Percentiles rank a stretch among this genome's conserved stretches.
These are phyloP conservation scores for Ganoderma leucocontextum DNA, from an alignment of 1,284 basidiomycete species.

Conservation along the genomic window DNA sequence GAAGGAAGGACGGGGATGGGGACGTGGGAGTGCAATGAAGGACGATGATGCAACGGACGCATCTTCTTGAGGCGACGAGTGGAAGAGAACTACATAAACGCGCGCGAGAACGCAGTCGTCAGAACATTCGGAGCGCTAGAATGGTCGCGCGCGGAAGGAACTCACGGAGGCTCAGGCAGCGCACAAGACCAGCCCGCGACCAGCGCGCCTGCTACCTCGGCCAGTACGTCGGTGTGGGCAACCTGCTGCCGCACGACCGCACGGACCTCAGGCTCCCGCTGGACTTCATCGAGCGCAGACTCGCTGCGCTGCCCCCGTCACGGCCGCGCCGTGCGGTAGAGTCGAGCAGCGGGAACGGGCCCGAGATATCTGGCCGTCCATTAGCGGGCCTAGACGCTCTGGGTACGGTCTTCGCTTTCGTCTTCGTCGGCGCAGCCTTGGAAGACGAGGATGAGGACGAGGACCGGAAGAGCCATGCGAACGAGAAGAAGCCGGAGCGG, in stretches of 20 bases:
- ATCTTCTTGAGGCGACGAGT: background rate
- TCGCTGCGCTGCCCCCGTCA: slow-evolving; percentile 29
- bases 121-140: background rate
- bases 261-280: slow-evolving; percentile 38
- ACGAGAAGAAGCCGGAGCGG: slow-evolving; percentile 34
- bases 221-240: slow-evolving; percentile 43
- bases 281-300: slow-evolving; percentile 40
- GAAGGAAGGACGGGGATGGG: background rate
- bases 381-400: background rate
- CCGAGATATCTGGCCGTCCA: slow-evolving; percentile 44
- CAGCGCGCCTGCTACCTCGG: slow-evolving; percentile 30
- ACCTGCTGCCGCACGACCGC: slow-evolving; percentile 41
- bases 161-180: slow-evolving; percentile 7
- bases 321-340: slow-evolving; percentile 32
- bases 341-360: slow-evolving; percentile 46
- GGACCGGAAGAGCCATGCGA: slow-evolving; percentile 35
- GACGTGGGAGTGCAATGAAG: background rate
- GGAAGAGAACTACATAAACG: background rate
- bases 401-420: slow-evolving; percentile 17
- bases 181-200: slow-evolving; percentile 4
- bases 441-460: slow-evolving; percentile 8
- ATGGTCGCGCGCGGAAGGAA: background rate
- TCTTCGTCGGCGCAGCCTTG: slow-evolving; percentile 8
- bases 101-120: background rate
- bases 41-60: slow-evolving; percentile 2